Evolutionary conservation across 2,329 filamentous ascomycete species (phyloP).

Genomic region (Fusarium acutatum): DNA sequence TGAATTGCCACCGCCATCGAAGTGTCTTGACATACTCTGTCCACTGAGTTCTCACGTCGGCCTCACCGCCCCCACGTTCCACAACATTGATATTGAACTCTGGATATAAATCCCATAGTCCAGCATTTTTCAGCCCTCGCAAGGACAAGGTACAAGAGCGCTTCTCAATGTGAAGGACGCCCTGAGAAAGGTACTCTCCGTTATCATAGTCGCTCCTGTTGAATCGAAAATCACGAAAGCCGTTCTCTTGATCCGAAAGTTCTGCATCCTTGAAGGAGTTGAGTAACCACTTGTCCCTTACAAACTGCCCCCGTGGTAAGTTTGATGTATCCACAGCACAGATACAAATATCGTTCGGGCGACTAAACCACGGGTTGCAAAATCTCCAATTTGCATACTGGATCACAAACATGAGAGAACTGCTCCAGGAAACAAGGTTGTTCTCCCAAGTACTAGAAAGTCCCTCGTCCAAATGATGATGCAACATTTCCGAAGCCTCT

Average conservation of each 20-base stretch:
- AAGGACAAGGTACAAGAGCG: neutral
- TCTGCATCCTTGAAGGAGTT: accelerated
- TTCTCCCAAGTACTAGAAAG: accelerated
- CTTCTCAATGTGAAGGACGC: accelerated
- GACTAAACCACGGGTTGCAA: accelerated
- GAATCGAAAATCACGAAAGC: neutral
- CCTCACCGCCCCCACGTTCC: accelerated
- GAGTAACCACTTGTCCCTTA: neutral
- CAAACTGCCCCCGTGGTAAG: neutral
- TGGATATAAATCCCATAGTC: neutral
- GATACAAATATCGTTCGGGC: accelerated
- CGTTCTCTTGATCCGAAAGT: accelerated
- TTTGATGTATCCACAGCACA: neutral
- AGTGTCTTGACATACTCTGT: neutral
- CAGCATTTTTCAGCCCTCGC: accelerated
- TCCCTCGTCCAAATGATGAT: neutral
- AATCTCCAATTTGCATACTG: neutral
- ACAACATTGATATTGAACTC: neutral
- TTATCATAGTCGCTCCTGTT: neutral
- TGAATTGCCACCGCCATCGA: accelerated
- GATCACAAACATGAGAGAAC: neutral
- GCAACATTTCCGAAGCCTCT: accelerated
- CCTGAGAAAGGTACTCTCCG: neutral
- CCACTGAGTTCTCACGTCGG: neutral
- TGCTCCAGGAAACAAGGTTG: neutral